These are phyloP conservation scores for Coniochaeta sp. DNA, from an alignment of 2,329 filamentous ascomycete genomes.

Conservation along the genomic window DNA sequence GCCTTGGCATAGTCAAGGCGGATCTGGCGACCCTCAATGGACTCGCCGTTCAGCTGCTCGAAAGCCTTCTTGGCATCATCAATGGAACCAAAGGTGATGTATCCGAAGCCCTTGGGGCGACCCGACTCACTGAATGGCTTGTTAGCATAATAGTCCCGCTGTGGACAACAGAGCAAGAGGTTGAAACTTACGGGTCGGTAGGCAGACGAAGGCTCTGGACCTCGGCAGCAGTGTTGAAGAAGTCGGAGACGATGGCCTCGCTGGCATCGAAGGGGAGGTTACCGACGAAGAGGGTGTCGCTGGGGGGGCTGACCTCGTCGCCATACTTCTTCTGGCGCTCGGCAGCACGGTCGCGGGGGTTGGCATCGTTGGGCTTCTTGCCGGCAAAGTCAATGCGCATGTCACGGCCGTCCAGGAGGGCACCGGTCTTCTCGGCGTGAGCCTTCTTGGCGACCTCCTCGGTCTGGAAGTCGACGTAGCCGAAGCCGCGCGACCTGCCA, in stretches of 20 bases:
- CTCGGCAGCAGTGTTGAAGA: conserved; percentile 64
- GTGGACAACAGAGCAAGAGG: neutral
- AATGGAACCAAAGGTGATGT: conserved; percentile 74
- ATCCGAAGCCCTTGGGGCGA: conserved; percentile 85
- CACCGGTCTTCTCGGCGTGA: conserved; percentile 28
- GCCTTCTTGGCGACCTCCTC: conserved; percentile 37
- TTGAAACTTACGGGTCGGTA: conserved; percentile 60
- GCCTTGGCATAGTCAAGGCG: conserved; percentile 76
- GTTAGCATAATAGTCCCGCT: conserved; percentile 19
- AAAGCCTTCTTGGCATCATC: conserved; percentile 77
- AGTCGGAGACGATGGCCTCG: conserved; percentile 66
- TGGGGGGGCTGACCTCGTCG: conserved; percentile 71
- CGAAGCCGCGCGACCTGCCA: conserved; percentile 85
- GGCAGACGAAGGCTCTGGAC: conserved; percentile 80
- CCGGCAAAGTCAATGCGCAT: conserved; percentile 31
- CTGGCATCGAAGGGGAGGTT: conserved; percentile 82
- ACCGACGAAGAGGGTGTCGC: conserved; percentile 83
- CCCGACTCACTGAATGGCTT: conserved; percentile 57
- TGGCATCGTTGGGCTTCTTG: conserved; percentile 17
- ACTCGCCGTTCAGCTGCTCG: conserved; percentile 50
- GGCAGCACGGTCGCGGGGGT: conserved; percentile 43
- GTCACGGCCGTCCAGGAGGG: conserved; percentile 26
- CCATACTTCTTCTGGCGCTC: conserved; percentile 65
- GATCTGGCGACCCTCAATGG: conserved; percentile 65
- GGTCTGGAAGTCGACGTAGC: conserved; percentile 80